These are phyloP conservation scores for Bryum argenteum DNA, from an alignment of 225 moss, liverwort and hornwort species.

Conservation along the genomic window DNA sequence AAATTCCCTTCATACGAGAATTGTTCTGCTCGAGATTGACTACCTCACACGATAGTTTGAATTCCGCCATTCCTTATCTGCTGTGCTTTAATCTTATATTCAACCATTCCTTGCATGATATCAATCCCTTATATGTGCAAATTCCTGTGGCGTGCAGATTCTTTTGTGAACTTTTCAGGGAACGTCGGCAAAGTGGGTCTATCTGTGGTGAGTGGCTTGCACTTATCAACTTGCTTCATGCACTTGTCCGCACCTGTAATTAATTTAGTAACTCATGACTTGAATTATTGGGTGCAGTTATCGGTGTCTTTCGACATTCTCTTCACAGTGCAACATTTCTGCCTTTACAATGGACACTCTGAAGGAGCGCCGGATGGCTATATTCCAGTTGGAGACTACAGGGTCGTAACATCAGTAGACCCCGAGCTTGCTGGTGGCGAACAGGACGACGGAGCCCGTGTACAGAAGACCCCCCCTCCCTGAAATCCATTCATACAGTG, in stretches of 20 bases:
- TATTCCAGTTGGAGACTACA: slow-evolving; percentile 47
- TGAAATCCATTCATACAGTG: slow-evolving; percentile 22
- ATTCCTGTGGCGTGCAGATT: slow-evolving; percentile 60
- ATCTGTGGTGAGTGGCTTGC: slow-evolving; percentile 67
- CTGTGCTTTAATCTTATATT: too few relatives aligned
- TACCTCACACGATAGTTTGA: too few relatives aligned
- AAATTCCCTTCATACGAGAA: too few relatives aligned
- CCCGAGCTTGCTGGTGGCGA: slow-evolving; percentile 42
- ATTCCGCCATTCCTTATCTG: too few relatives aligned
- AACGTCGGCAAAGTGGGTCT: slow-evolving; percentile 95
- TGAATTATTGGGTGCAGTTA: slow-evolving; percentile 63
- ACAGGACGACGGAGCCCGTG: slow-evolving; percentile 16
- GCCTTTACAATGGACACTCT: slow-evolving; percentile 32
- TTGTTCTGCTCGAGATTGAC: too few relatives aligned
- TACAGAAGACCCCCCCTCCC: slow-evolving; percentile 23
- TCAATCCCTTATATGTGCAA: neutral
- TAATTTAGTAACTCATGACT: too few relatives aligned
- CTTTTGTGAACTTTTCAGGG: slow-evolving; percentile 84
- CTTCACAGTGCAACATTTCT: slow-evolving; percentile 81
- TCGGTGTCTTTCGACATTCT: slow-evolving; percentile 73
- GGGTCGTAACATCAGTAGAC: slow-evolving; percentile 41
- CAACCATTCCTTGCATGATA: neutral
- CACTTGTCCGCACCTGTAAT: neutral
- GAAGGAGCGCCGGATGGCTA: slow-evolving; percentile 34
- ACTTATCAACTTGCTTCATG: neutral